A percentile compares a stretch with the other conserved stretches of the same genome.
phyloP scores from a whole-genome alignment of 1,284 basidiomycete genomes.

The Rhodofomes roseus region DNA sequence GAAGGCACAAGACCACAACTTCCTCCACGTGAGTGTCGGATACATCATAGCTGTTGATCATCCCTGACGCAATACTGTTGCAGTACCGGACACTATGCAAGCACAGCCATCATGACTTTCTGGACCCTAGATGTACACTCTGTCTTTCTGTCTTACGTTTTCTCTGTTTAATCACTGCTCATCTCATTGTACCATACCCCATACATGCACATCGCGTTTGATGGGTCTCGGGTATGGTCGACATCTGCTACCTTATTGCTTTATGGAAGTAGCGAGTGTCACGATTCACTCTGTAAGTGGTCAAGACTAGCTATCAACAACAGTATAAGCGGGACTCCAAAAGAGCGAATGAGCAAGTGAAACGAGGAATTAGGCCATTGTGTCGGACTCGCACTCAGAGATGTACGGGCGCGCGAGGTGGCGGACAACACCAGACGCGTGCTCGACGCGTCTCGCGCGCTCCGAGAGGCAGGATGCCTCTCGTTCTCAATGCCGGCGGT shows the following conservation, averaged over 20 bases:
- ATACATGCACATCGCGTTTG: not conserved
- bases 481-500: not conserved
- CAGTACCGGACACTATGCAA: conserved; percentile 35
- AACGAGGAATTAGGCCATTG: too few relatives aligned
- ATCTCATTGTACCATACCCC: conserved; percentile 12
- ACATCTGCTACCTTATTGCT: not conserved
- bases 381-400: not conserved
- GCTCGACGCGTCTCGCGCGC: not conserved
- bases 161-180: conserved; percentile 20
- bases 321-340: too few relatives aligned
- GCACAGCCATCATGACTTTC: conserved; percentile 21
- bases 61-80: not conserved
- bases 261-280: too few relatives aligned
- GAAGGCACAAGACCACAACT: conserved; percentile 78
- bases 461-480: not conserved
- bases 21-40: conserved; percentile 35
- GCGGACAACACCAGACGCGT: not conserved
- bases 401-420: not conserved
- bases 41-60: not conserved
- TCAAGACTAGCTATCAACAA: too few relatives aligned
- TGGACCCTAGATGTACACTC: conserved; percentile 26
- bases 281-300: too few relatives aligned
- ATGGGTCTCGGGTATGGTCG: not conserved
- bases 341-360: too few relatives aligned
- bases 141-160: conserved; percentile 9